These are phyloP conservation scores for Dictyostelium firmibasis DNA, from an alignment of 78 protist genomes.

Conservation along the genomic window DNA sequence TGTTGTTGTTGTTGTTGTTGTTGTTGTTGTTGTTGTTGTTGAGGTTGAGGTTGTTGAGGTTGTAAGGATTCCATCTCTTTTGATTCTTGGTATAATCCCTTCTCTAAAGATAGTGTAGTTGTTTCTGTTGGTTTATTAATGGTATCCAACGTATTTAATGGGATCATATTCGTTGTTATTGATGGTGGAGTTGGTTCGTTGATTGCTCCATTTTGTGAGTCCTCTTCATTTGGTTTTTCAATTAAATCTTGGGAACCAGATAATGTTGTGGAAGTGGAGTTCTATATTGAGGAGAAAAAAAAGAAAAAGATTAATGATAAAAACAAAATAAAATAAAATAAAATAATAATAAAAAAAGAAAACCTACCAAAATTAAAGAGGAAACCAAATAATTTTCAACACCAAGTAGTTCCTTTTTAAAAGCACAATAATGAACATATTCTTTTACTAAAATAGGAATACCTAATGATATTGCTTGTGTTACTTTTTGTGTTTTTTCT, in stretches of 20 bases:
- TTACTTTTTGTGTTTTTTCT: conserved; percentile 56
- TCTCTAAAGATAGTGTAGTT: not conserved
- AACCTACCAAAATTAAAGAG: not conserved
- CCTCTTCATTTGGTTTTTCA: not conserved
- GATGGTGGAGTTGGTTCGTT: not conserved
- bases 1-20: not conserved
- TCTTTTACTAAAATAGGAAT: conserved; percentile 67
- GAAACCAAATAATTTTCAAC: conserved; percentile 38
- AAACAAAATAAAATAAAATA: not conserved
- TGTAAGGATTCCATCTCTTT: not conserved
- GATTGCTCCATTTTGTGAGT: not conserved
- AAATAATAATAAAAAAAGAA: not conserved
- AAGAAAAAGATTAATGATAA: too few species aligned
- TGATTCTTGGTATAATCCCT: not conserved
- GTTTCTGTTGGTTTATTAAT: not conserved
- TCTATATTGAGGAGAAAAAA: not conserved
- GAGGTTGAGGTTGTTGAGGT: not conserved
- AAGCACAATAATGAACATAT: conserved; percentile 74
- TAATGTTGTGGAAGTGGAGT: not conserved
- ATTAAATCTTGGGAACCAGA: not conserved
- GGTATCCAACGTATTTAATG: not conserved
- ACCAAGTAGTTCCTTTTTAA: conserved; percentile 26
- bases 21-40: not conserved
- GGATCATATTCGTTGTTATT: not conserved
- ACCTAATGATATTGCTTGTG: conserved; percentile 37